These are phyloP conservation scores for Royoungia palumana DNA, from an alignment of 768 basidiomycete genomes.

Conservation along the genomic window DNA sequence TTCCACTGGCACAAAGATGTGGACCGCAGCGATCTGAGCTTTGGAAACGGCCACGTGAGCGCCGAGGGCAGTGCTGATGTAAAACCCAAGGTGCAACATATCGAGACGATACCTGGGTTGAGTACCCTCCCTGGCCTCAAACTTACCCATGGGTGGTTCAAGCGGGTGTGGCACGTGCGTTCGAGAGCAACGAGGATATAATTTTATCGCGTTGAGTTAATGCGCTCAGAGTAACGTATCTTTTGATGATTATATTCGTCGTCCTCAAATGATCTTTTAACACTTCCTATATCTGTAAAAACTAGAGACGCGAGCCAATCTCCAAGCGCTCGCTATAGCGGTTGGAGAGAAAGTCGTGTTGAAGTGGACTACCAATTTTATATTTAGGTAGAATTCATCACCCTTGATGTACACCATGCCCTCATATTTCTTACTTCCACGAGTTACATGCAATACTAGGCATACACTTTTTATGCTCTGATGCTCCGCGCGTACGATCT, in stretches of 20 bases:
- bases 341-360: no score
- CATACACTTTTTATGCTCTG: conserved; percentile 2
- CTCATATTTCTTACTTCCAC: background rate
- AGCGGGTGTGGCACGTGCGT: conserved; percentile 33
- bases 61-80: background rate
- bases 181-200: conserved; percentile 20
- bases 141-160: conserved; percentile 29
- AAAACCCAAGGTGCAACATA: conserved; percentile 19
- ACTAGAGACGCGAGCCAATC: no score
- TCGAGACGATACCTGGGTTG: conserved; percentile 21
- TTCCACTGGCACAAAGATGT: conserved; percentile 51
- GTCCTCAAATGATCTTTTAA: background rate
- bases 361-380: no score
- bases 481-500: background rate
- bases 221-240: conserved; percentile 13
- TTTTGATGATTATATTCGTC: background rate
- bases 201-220: conserved; percentile 2
- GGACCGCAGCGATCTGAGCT: conserved; percentile 32
- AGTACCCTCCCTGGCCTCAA: conserved; percentile 22
- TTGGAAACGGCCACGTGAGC: background rate
- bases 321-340: no score
- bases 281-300: conserved; percentile 2
- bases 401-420: conserved; percentile 1
- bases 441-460: background rate
- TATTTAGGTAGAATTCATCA: no score